These are phyloP conservation scores for Laetiporus sulphureus DNA, from an alignment of 1,284 basidiomycete species.

Conservation along the genomic window DNA sequence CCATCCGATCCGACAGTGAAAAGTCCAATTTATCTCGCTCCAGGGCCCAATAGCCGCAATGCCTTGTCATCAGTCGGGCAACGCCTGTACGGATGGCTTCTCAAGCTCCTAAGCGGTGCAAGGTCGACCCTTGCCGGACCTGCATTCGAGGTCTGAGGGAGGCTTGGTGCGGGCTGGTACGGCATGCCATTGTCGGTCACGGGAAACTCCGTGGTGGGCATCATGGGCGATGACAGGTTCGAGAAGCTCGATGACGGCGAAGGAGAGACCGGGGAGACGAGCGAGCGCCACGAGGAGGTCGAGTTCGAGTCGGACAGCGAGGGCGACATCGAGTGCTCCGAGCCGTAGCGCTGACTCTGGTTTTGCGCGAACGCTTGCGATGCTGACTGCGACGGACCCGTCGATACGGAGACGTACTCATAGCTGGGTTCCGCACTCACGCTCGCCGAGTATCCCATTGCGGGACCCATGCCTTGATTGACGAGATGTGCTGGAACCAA, in stretches of 20 bases:
- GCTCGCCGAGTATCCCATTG: too few relatives aligned
- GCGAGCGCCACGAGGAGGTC: constrained; percentile 7
- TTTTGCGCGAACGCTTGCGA: neutral
- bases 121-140: constrained; percentile 27
- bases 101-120: constrained; percentile 49
- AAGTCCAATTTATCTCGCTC: too few relatives aligned
- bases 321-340: constrained; percentile 15
- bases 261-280: neutral
- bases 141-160: constrained; percentile 7
- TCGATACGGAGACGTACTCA: constrained; percentile 9
- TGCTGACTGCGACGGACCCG: constrained; percentile 2
- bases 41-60: constrained; percentile 39
- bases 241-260: constrained; percentile 11
- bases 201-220: constrained; percentile 12
- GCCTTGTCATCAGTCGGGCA: constrained; percentile 58
- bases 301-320: constrained; percentile 17
- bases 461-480: too few relatives aligned
- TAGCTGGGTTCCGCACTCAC: constrained; percentile 13
- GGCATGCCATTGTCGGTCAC: constrained; percentile 17
- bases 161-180: constrained; percentile 17
- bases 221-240: constrained; percentile 2
- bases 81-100: constrained; percentile 50
- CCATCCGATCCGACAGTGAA: too few relatives aligned
- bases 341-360: neutral
- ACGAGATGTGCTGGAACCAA: too few relatives aligned